Evolutionary conservation across 441 rosid genomes (phyloP).

Genomic region (Isatis lusitanica): DNA sequence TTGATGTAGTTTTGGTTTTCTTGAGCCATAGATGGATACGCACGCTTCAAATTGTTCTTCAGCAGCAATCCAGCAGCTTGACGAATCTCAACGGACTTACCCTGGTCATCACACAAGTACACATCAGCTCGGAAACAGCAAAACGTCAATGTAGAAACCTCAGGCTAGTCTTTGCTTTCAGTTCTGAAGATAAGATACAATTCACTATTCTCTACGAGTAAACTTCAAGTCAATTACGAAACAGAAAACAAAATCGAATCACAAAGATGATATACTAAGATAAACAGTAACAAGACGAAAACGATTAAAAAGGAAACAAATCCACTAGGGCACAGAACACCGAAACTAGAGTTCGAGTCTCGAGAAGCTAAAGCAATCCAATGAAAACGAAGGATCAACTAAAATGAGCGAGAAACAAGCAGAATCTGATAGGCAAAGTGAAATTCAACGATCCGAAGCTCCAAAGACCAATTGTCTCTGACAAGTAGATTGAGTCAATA

Average conservation of each 20-base stretch:
- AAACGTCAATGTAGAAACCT: neutral
- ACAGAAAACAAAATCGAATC: neutral
- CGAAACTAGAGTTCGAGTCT: neutral
- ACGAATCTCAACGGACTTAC: slow-evolving; percentile 83
- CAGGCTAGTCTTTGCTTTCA: neutral
- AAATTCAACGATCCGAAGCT: slow-evolving; percentile 20
- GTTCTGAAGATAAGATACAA: neutral
- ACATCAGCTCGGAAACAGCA: slow-evolving; percentile 12
- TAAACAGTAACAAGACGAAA: neutral
- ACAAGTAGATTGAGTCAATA: slow-evolving; percentile 31
- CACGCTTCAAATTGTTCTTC: slow-evolving; percentile 86
- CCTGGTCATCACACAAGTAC: slow-evolving; percentile 46
- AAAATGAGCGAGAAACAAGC: slow-evolving; percentile 6
- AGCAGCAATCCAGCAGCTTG: slow-evolving; percentile 97
- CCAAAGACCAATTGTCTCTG: neutral
- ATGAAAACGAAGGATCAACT: slow-evolving; percentile 4
- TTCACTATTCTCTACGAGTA: slow-evolving; percentile 7
- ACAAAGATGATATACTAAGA: neutral
- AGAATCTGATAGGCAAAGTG: neutral
- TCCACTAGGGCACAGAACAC: neutral
- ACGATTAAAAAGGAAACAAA: neutral
- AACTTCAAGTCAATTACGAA: slow-evolving; percentile 13
- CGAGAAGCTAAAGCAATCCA: slow-evolving; percentile 1
- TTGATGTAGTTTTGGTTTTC: slow-evolving; percentile 74
- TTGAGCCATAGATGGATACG: slow-evolving; percentile 63